Conservation (phyloP, 2,329 filamentous ascomycete species). For the Fusarium zealandicum region DNA sequence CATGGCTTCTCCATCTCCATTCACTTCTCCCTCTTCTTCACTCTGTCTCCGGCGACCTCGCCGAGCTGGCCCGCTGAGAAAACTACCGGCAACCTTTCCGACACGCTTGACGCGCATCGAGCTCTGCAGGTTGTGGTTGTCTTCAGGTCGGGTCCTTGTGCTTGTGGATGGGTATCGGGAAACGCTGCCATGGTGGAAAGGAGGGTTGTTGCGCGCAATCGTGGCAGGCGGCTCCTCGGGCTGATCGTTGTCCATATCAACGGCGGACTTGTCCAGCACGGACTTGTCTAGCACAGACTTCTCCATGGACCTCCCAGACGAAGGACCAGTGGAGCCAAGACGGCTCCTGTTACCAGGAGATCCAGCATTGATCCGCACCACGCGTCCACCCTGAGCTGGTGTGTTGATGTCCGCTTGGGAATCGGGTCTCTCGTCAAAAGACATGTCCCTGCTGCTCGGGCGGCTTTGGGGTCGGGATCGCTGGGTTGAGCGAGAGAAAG, state of each 20-base stretch:
- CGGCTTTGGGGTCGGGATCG: conserved; percentile 47
- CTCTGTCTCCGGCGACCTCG: conserved; percentile 66
- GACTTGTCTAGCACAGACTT: conserved; percentile 47
- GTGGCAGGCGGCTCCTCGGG: conserved; percentile 60
- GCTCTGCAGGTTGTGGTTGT: conserved; percentile 71
- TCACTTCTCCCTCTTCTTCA: conserved; percentile 62
- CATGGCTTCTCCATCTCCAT: conserved; percentile 52
- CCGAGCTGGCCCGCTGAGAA: conserved; percentile 80
- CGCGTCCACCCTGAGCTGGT: conserved; percentile 58
- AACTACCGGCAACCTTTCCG: conserved; percentile 76
- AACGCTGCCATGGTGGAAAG: conserved; percentile 59
- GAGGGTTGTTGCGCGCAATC: conserved; percentile 55
- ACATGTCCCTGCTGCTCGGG: conserved; percentile 52
- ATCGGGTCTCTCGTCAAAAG: conserved; percentile 50
- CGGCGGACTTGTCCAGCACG: conserved; percentile 43
- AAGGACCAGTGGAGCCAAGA: conserved; percentile 47
- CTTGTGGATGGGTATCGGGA: conserved; percentile 61
- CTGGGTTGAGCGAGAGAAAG: conserved; percentile 51
- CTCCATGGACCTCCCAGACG: conserved; percentile 48
- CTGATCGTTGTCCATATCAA: conserved; percentile 56
- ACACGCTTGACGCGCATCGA: conserved; percentile 81
- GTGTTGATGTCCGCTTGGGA: conserved; percentile 58
- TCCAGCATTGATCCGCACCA: conserved; percentile 62
- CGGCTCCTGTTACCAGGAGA: conserved; percentile 57
- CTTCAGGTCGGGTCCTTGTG: conserved; percentile 61